Evolutionary conservation across 140 eudicot genomes (phyloP).

Genomic region (Bidens hawaiensis): DNA sequence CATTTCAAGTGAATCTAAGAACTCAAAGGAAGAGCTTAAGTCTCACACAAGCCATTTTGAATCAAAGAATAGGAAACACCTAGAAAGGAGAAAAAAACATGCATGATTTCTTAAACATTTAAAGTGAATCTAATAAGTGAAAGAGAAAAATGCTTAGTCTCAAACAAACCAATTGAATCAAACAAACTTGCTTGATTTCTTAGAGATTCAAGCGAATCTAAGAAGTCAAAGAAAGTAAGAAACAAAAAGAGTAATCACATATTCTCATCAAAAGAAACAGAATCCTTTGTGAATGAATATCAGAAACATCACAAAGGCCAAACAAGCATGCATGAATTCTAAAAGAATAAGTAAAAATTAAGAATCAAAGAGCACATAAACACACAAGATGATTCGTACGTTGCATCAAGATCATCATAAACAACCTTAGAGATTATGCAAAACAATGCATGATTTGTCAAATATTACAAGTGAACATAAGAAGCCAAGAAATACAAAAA

Average conservation of each 20-base stretch:
- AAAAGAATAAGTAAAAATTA: background rate
- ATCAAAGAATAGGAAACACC: background rate
- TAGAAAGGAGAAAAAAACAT: conserved; percentile 1
- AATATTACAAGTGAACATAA: background rate
- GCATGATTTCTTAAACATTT: conserved; percentile 7
- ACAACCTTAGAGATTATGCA: background rate
- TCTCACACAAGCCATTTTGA: background rate
- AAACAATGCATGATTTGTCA: background rate
- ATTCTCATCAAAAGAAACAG: background rate
- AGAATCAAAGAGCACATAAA: background rate
- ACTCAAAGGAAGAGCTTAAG: conserved; percentile 8
- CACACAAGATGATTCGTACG: background rate
- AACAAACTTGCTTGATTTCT: conserved; percentile 7
- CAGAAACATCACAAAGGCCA: background rate
- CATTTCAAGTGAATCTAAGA: background rate
- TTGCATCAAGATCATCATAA: conserved; percentile 5
- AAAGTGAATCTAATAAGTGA: background rate
- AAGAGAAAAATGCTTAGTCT: background rate
- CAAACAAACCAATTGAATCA: conserved; percentile 3
- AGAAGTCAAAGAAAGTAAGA: background rate
- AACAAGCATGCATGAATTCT: conserved; percentile 3
- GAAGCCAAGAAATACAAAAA: background rate
- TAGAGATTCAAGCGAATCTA: background rate
- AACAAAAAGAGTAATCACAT: background rate
- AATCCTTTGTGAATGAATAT: conserved; percentile 3